Conservation (phyloP, 208 protist species). For the Trypanosoma caninum region DNA sequence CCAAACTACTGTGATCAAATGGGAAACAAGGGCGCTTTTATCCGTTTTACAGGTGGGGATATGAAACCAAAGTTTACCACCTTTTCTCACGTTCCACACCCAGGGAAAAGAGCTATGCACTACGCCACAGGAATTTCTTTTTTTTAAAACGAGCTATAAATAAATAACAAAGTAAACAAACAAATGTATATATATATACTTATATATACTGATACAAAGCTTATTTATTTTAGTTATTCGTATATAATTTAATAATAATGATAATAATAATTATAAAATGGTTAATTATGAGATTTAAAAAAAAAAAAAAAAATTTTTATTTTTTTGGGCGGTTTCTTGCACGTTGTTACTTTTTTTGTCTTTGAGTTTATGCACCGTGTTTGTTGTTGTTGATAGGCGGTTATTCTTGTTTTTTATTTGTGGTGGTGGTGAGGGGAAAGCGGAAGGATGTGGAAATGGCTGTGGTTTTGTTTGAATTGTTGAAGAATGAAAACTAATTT, state of each 20-base stretch:
- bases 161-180: neutral
- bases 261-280: too few relatives aligned
- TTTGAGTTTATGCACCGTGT: neutral
- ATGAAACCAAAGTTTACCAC: conserved; percentile 80
- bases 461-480: too few relatives aligned
- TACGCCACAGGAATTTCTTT: conserved; percentile 68
- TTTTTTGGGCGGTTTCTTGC: neutral
- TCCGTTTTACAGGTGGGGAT: conserved; percentile 77
- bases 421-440: too few relatives aligned
- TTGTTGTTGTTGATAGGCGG: too few relatives aligned
- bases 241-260: too few relatives aligned
- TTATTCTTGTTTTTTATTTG: too few relatives aligned
- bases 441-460: too few relatives aligned
- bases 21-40: conserved; percentile 90
- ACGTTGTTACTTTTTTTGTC: neutral
- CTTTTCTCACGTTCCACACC: conserved; percentile 67
- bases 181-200: neutral
- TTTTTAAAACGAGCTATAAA: conserved; percentile 25
- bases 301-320: conserved; percentile 4
- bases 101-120: conserved; percentile 78
- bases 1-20: conserved; percentile 99
- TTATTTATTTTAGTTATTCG: too few relatives aligned
- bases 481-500: too few relatives aligned
- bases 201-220: too few relatives aligned
- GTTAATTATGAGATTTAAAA: too few relatives aligned